Conservation (phyloP, 2,329 filamentous ascomycete genomes). For the Ophiocordyceps camponoti-leonardi region DNA sequence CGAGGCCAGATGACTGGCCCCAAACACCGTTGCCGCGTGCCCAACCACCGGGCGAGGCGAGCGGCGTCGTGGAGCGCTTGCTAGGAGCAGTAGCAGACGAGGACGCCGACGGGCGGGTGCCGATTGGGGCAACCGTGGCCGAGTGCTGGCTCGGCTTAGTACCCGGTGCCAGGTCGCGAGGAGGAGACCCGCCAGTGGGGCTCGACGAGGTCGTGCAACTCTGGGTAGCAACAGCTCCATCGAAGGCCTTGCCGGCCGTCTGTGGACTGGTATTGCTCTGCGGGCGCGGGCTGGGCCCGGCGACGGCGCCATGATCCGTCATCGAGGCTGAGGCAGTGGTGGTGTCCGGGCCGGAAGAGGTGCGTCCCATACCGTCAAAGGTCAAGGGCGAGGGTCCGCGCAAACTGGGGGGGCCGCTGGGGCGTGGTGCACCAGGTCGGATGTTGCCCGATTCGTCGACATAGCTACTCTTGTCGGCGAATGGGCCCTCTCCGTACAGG, state of each 20-base stretch:
- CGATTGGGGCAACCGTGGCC: constrained; percentile 73
- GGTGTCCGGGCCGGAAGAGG: constrained; percentile 17
- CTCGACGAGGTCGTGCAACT: constrained; percentile 76
- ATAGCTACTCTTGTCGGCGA: constrained; percentile 49
- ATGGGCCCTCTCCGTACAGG: constrained; percentile 64
- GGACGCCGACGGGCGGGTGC: constrained; percentile 60
- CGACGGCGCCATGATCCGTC: constrained; percentile 24
- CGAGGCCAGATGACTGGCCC: constrained; percentile 66
- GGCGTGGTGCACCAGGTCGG: constrained; percentile 48
- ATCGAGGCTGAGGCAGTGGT: constrained; percentile 22
- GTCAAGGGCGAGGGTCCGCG: constrained; percentile 67
- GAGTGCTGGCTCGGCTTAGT: constrained; percentile 36
- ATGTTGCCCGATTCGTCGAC: constrained; percentile 49
- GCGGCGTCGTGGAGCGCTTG: constrained; percentile 76
- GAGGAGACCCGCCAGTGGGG: constrained; percentile 60
- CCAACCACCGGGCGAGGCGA: constrained; percentile 81
- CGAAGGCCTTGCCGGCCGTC: constrained; percentile 45
- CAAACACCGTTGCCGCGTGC: constrained; percentile 67
- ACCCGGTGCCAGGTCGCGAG: constrained; percentile 41
- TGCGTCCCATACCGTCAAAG: constrained; percentile 42
- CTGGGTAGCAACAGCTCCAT: constrained; percentile 36
- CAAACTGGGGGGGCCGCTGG: constrained; percentile 43
- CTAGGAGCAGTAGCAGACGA: constrained; percentile 28
- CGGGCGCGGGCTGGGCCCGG: constrained; percentile 43
- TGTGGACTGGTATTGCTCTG: constrained; percentile 79